Evolutionary conservation across 1,284 basidiomycete genomes (phyloP).

Genomic region (Tylopilus sp.): DNA sequence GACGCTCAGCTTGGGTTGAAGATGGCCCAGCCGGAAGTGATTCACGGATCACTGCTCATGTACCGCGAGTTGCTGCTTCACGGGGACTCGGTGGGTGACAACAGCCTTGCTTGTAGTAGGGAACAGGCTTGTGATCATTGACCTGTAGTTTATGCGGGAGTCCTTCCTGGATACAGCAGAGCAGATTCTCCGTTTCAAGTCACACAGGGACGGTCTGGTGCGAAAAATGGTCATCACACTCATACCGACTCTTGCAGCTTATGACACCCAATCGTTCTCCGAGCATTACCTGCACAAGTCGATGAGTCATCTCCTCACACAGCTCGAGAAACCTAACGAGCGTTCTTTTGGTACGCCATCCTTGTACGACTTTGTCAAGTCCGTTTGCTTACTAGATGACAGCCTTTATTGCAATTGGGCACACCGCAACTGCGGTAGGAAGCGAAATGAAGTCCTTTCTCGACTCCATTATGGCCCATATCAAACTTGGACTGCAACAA

Average conservation of each 20-base stretch:
- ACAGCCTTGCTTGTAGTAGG: not conserved
- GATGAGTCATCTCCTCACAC: constrained; percentile 85
- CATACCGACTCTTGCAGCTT: constrained; percentile 90
- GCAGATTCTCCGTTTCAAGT: constrained; percentile 83
- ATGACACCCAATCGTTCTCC: constrained; percentile 87
- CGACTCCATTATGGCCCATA: constrained; percentile 85
- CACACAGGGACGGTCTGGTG: constrained; percentile 82
- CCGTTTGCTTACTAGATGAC: constrained; percentile 12
- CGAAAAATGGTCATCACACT: constrained; percentile 91
- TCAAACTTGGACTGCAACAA: constrained; percentile 83
- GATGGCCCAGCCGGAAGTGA: constrained; percentile 75
- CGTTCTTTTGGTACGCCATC: constrained; percentile 69
- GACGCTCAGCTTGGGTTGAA: constrained; percentile 88
- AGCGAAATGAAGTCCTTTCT: constrained; percentile 96
- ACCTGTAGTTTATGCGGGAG: constrained; percentile 82
- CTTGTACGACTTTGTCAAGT: not conserved
- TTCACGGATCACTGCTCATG: constrained; percentile 90
- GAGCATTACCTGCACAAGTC: constrained; percentile 86
- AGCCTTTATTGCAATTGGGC: constrained; percentile 96
- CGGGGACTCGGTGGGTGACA: constrained; percentile 76
- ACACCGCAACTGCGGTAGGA: constrained; percentile 87
- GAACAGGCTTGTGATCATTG: constrained; percentile 3
- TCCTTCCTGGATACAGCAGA: constrained; percentile 88
- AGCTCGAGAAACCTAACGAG: constrained; percentile 86
- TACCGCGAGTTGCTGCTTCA: constrained; percentile 90